phyloP scores from a whole-genome alignment of 768 basidiomycete species.

The Mycena capillaripes region DNA sequence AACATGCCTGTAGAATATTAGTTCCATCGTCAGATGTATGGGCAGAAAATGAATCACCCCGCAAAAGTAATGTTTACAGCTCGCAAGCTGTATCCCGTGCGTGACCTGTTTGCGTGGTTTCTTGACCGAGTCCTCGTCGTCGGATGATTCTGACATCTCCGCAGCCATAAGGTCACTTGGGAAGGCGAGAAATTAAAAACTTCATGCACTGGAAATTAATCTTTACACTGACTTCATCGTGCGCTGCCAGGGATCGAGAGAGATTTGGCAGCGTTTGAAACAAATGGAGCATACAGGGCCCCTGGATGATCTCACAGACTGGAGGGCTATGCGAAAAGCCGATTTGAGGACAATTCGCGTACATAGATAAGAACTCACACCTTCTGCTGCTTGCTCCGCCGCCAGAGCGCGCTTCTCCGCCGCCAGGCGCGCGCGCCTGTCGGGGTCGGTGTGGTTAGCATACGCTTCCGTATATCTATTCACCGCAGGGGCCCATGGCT shows the following conservation, averaged over 20 bases:
- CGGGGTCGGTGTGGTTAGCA: slow-evolving; percentile 31
- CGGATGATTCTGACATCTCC: slow-evolving; percentile 36
- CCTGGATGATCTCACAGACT: slow-evolving; percentile 23
- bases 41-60: slow-evolving; percentile 24
- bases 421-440: slow-evolving; percentile 9
- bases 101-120: slow-evolving; percentile 20
- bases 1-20: slow-evolving; percentile 32
- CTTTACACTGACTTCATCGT: slow-evolving; percentile 29
- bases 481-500: slow-evolving; percentile 36
- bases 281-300: slow-evolving; percentile 39
- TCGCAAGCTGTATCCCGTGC: slow-evolving; percentile 38
- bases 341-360: not conserved
- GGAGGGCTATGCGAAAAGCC: not conserved
- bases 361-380: not conserved
- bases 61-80: slow-evolving; percentile 40
- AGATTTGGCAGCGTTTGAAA: slow-evolving; percentile 32
- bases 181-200: not conserved
- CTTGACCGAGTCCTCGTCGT: slow-evolving; percentile 31
- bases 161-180: slow-evolving; percentile 32
- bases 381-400: slow-evolving; percentile 23
- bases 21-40: not conserved
- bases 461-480: not conserved
- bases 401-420: slow-evolving; percentile 16
- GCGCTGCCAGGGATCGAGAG: slow-evolving; percentile 38
- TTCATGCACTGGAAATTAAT: too few relatives aligned